These are phyloP conservation scores for Myxozyma geophila DNA, from an alignment of 805 yeast species.

Conservation along the genomic window DNA sequence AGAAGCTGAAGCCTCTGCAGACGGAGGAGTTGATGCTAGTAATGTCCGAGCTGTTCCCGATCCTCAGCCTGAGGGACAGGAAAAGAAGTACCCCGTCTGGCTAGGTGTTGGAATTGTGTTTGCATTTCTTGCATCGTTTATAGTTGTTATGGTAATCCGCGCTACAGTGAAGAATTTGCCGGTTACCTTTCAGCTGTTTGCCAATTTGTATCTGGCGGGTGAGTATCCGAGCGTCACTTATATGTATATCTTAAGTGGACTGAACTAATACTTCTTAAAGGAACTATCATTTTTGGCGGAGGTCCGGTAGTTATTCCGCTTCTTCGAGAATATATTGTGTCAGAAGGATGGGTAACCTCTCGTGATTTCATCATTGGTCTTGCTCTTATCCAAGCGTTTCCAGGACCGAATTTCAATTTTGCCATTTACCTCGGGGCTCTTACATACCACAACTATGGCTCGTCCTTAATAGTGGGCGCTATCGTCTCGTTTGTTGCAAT, in stretches of 20 bases:
- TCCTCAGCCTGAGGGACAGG: conserved; percentile 3
- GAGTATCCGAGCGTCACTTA: neutral
- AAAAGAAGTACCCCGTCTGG: conserved; percentile 22
- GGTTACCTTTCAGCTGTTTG: conserved; percentile 23
- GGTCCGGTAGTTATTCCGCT: conserved; percentile 36
- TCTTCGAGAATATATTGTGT: conserved; percentile 31
- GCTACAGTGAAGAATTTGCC: conserved; percentile 19
- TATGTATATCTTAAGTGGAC: neutral
- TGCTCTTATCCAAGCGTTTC: conserved; percentile 33
- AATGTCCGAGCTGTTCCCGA: conserved; percentile 18
- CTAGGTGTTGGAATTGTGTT: conserved; percentile 21
- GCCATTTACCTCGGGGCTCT: conserved; percentile 34
- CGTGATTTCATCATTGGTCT: conserved; percentile 34
- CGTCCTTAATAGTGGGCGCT: conserved; percentile 21
- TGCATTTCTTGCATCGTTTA: conserved; percentile 21
- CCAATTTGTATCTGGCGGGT: conserved; percentile 32
- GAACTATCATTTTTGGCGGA: conserved; percentile 34
- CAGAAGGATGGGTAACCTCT: conserved; percentile 31
- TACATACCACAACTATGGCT: conserved; percentile 29
- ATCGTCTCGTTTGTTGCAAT: conserved; percentile 30
- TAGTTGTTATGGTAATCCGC: conserved; percentile 28
- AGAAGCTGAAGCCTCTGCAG: conserved; percentile 4
- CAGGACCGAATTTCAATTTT: conserved; percentile 34
- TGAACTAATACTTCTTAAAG: neutral
- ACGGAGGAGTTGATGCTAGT: conserved; percentile 24